phyloP scores from a whole-genome alignment of 2,329 filamentous ascomycete genomes.

The Mariannaea elegans region DNA sequence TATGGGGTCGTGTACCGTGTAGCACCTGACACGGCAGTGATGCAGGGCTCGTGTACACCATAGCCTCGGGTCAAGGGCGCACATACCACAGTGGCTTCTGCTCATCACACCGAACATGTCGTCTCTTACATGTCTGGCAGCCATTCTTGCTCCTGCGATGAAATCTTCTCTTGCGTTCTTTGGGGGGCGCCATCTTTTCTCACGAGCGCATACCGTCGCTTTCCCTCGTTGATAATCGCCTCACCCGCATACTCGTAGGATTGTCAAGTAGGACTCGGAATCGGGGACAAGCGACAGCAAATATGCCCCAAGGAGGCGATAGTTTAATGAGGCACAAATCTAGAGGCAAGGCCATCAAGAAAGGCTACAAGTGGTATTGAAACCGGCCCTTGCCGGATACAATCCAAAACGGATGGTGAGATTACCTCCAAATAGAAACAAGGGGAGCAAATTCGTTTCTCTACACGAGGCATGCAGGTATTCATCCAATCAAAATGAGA shows the following conservation, averaged over 20 bases:
- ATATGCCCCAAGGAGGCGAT: constrained; percentile 36
- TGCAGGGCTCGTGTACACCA: constrained; percentile 37
- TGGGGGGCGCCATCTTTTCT: constrained; percentile 47
- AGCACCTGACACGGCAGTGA: constrained; percentile 20
- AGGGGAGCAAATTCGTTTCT: constrained; percentile 41
- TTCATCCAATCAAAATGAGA: constrained; percentile 35
- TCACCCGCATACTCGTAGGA: constrained; percentile 37
- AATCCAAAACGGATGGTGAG: constrained; percentile 38
- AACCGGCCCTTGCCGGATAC: constrained; percentile 39
- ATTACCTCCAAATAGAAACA: constrained; percentile 41
- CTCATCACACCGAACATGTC: constrained; percentile 58
- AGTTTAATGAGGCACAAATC: constrained; percentile 32
- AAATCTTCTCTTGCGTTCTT: constrained; percentile 49
- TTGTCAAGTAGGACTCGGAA: constrained; percentile 32
- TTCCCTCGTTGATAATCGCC: constrained; percentile 23
- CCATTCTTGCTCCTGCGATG: constrained; percentile 50
- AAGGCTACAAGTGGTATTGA: constrained; percentile 39
- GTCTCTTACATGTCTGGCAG: constrained; percentile 49
- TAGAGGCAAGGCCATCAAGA: constrained; percentile 35
- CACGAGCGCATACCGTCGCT: constrained; percentile 26
- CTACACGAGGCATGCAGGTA: constrained; percentile 39
- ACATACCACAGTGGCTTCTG: constrained; percentile 56
- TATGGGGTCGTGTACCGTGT: constrained; percentile 15
- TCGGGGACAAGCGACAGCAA: constrained; percentile 38
- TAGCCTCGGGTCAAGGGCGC: constrained; percentile 32